Conservation (phyloP, 148 eudicot species). For the Bassia scoparia region DNA sequence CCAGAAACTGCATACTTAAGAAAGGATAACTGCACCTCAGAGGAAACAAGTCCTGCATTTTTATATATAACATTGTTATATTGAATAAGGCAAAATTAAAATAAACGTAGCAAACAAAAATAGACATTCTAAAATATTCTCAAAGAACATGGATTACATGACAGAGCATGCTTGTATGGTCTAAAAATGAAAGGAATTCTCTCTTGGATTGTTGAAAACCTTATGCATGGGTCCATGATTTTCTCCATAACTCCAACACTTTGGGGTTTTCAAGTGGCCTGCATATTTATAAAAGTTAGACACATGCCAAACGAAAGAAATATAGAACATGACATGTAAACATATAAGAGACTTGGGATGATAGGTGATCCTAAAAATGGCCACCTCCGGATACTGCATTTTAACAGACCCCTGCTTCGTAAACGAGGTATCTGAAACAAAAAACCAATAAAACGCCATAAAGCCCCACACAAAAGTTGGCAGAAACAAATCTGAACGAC, state of each 20-base stretch:
- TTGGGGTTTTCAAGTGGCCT: conserved; percentile 85
- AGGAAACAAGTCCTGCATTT: conserved; percentile 85
- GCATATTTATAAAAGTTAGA: conserved; percentile 25
- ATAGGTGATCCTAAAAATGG: not conserved
- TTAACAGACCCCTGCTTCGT: not conserved
- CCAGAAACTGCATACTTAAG: conserved; percentile 73
- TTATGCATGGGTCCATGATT: conserved; percentile 88
- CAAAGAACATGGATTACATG: conserved; percentile 38
- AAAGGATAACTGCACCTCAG: conserved; percentile 94
- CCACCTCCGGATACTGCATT: not conserved
- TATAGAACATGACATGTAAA: not conserved
- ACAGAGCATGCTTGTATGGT: conserved; percentile 61
- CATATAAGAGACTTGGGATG: not conserved
- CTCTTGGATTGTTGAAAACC: conserved; percentile 80
- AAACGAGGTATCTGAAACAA: not conserved
- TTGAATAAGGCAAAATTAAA: not conserved
- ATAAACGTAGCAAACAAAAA: not conserved
- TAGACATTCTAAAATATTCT: not conserved
- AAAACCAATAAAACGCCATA: too few relatives aligned
- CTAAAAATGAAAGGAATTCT: conserved; percentile 68
- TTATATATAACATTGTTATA: not conserved
- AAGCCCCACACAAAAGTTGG: too few relatives aligned
- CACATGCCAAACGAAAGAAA: conserved; percentile 2
- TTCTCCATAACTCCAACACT: conserved; percentile 73
- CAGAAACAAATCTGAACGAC: too few relatives aligned